phyloP scores from a whole-genome alignment of 306 rosid species.

The Crotalaria pallida region DNA sequence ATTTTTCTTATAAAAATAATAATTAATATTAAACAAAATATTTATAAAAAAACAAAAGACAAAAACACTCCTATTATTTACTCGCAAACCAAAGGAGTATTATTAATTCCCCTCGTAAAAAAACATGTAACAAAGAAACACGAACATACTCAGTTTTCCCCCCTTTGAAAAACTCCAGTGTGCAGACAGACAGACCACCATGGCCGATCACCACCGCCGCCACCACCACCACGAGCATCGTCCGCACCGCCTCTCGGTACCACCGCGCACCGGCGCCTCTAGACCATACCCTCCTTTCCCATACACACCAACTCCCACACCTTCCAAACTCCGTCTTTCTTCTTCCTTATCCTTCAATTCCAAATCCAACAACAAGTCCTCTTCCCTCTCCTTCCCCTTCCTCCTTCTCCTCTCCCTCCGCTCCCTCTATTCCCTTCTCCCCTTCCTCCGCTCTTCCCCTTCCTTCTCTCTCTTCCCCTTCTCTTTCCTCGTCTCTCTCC shows the following conservation, averaged over 20 bases:
- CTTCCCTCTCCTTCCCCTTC: constrained; percentile 63
- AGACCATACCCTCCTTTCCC: constrained; percentile 44
- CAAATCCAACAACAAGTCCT: constrained; percentile 36
- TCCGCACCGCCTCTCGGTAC: constrained; percentile 72
- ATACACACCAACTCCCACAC: constrained; percentile 56
- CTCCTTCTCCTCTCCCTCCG: constrained; percentile 70
- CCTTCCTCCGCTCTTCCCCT: constrained; percentile 76
- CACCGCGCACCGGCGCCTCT: constrained; percentile 41
- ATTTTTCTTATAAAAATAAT: too few species aligned
- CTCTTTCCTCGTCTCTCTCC: constrained; percentile 64
- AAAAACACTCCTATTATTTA: too few species aligned
- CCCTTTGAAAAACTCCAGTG: background rate
- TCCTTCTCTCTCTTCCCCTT: constrained; percentile 70
- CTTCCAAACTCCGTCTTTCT: constrained; percentile 60
- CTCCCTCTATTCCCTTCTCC: constrained; percentile 66
- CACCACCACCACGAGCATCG: constrained; percentile 65
- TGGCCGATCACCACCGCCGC: constrained; percentile 61
- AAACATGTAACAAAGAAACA: too few species aligned
- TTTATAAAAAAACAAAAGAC: too few species aligned
- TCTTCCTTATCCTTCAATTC: constrained; percentile 37
- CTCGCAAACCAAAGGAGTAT: too few species aligned
- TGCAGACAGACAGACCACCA: too few species aligned
- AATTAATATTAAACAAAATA: too few species aligned
- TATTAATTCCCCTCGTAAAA: too few species aligned
- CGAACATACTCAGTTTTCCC: too few species aligned